Evolutionary conservation across 192 early-diverging fungal species (phyloP).

Genomic region (Borealophlyctis nickersoniae): DNA sequence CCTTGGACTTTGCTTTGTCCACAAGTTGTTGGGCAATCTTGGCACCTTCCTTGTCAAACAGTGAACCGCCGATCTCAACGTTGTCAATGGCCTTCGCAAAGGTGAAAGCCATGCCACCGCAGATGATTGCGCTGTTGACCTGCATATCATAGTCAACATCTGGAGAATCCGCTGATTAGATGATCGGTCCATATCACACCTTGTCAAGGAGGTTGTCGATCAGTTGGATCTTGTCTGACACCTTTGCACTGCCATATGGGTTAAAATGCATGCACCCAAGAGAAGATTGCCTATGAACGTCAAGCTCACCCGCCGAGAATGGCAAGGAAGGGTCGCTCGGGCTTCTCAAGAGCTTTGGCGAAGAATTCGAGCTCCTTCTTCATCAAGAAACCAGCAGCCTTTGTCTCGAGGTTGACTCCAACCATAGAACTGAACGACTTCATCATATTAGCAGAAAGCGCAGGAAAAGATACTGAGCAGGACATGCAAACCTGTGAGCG

Average conservation of each 20-base stretch:
- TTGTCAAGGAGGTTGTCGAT: conserved; percentile 98
- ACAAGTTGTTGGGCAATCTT: conserved; percentile 77
- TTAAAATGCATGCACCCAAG: neutral
- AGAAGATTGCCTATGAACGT: neutral
- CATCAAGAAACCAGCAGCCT: conserved; percentile 96
- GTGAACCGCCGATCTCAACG: conserved; percentile 88
- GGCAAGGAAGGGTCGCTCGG: conserved; percentile 89
- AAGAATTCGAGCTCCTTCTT: conserved; percentile 99
- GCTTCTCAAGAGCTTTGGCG: conserved; percentile 92
- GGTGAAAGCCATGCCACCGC: conserved; percentile 98
- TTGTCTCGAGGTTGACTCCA: conserved; percentile 83
- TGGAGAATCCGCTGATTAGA: conserved; percentile 13
- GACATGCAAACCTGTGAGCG: conserved; percentile 71
- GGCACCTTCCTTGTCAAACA: conserved; percentile 86
- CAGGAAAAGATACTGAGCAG: neutral
- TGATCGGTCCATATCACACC: conserved; percentile 55
- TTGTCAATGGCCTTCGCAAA: conserved; percentile 88
- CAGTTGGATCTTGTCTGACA: conserved; percentile 97
- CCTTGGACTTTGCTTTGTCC: conserved; percentile 86
- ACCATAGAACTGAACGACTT: conserved; percentile 74
- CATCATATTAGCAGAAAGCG: neutral
- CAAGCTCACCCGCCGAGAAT: conserved; percentile 81
- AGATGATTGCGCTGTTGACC: conserved; percentile 47
- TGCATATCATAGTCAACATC: neutral
- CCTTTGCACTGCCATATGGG: conserved; percentile 70